Evolutionary conservation across 108 stramenopile species (phyloP), one percentile per base, ranked within the genome.

Genomic region (Cyclotella cryptica): DNA sequence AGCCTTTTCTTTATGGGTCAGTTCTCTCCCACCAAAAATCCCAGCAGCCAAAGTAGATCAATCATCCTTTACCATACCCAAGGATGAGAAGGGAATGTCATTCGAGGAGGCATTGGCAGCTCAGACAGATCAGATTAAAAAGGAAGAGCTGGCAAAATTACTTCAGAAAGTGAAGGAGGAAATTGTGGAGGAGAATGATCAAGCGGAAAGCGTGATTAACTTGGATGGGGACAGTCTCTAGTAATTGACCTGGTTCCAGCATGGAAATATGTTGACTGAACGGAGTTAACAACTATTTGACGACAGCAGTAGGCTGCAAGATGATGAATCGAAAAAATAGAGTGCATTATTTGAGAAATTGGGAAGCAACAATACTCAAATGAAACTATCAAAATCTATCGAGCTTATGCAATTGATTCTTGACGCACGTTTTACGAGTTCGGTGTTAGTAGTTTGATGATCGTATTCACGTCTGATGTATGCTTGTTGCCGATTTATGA

Each of bases 191-290:
- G 43, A 43, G 43, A 17, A 45, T 24, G 64, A 51, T 19, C n/a
- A 45, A 18, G 42, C 11, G 13, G 64, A 65, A 45, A 65, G 47
- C 19, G 75, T 75, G 13, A 65, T 75, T 13, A 75, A 75, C 54
- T 67, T 75, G 26, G 75, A 75, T 67, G 75, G 75, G 0, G 75
- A 75, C 45, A 55, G 52, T 39, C 66, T 67, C 35, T 75, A 29
- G 35, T 54, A 44, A 39, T 24, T 22, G 24, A 70, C 7, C n/a
- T 68, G 66, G 58, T 15, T 29, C 58, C 27, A 18, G 22, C 15
- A 26, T 15, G 58, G 6, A 27, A 26, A 5, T 15, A 4, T 10
- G 28, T 59, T 59, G 5, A 4, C 2, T 21, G 26, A 12, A 59
- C 22, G 9, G 58, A 17, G 9, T 29, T 21, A 29, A 27, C 13